Percentiles rank a stretch among this genome's conserved stretches.
Evolutionary conservation across 1,284 basidiomycete genomes (phyloP).

Genomic region (Takashimella koratensis): DNA sequence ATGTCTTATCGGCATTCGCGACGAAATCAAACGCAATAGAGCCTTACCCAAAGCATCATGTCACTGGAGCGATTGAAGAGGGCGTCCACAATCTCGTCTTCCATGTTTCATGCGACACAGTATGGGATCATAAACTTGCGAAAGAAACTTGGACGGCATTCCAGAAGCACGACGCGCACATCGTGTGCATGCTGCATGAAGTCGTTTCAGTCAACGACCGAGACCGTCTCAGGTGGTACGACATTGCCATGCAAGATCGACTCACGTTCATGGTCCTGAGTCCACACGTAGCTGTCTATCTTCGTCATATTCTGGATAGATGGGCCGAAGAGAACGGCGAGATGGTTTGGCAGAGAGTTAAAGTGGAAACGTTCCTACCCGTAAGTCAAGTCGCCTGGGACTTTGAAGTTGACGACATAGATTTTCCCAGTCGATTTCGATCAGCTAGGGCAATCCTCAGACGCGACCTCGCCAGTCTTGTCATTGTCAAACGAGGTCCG

Average conservation of each 20-base stretch:
- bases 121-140: neutral
- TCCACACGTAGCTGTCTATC: neutral
- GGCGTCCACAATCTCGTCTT: neutral
- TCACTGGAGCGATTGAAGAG: neutral
- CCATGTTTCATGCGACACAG: neutral
- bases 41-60: neutral
- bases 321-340: neutral
- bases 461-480: too few relatives aligned
- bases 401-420: neutral
- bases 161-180: neutral
- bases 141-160: neutral
- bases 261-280: neutral
- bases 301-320: neutral
- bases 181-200: neutral
- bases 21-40: neutral
- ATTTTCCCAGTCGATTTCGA: neutral
- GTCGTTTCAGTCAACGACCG: neutral
- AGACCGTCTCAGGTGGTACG: neutral
- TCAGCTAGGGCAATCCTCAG: neutral
- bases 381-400: neutral
- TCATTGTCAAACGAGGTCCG: neutral
- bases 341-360: neutral
- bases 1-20: neutral
- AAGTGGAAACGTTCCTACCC: neutral
- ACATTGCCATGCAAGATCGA: neutral